Percentiles rank a stretch among this genome's conserved stretches.
Conservation (phyloP, 805 yeast species). For the Kodamaea leandrae region DNA sequence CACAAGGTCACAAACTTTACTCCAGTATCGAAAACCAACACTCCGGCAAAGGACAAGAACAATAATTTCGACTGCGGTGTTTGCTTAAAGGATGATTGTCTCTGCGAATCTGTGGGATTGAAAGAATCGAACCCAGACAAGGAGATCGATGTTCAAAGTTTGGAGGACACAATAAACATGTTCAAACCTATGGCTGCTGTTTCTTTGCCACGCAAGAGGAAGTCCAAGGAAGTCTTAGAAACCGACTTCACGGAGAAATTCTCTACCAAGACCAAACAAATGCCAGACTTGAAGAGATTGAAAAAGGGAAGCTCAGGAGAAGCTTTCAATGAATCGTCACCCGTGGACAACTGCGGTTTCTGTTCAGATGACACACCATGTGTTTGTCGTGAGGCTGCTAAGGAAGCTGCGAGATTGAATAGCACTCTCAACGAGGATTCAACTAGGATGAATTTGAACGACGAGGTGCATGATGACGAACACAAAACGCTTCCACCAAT, state of each 20-base stretch:
- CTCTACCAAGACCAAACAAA: conserved; percentile 28
- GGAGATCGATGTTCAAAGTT: conserved; percentile 11
- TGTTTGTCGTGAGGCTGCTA: conserved; percentile 79
- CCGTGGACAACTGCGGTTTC: conserved; percentile 83
- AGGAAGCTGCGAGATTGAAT: conserved; percentile 44
- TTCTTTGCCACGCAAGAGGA: conserved; percentile 44
- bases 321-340: conserved; percentile 44
- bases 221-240: conserved; percentile 30
- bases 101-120: conserved; percentile 56
- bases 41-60: conserved; percentile 12
- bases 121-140: conserved; percentile 20
- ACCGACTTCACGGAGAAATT: conserved; percentile 56
- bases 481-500: conserved; percentile 43
- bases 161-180: conserved; percentile 35
- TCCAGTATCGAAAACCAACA: conserved; percentile 10
- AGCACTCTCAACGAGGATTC: conserved; percentile 10
- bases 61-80: conserved; percentile 59
- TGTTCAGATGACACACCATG: conserved; percentile 92
- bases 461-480: conserved; percentile 14
- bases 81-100: conserved; percentile 66
- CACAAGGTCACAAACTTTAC: conserved; percentile 12
- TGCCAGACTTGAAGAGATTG: conserved; percentile 37
- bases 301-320: conserved; percentile 6
- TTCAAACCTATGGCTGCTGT: conserved; percentile 69
- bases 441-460: neutral